Base-by-base conservation (phyloP, 1,284 basidiomycete genomes). In the Cutaneotrichosporon dermatis region DNA sequence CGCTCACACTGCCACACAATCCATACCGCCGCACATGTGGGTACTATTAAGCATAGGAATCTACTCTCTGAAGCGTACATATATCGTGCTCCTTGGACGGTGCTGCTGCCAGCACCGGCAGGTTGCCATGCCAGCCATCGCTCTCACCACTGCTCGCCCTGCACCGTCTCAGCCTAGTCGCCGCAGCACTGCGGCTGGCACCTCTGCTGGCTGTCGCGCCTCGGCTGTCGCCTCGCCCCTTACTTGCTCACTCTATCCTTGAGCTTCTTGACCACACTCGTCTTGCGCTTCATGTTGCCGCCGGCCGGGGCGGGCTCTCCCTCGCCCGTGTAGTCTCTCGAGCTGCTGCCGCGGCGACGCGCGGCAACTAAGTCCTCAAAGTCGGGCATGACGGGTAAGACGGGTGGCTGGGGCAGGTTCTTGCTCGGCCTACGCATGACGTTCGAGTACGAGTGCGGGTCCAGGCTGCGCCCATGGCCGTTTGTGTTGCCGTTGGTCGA, bases 371-470 rank as follows among this genome's bases (percentile, higher is more conserved):
- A 51, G 58, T 76, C 75, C 33, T 71, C 67, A 60, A 77, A 79
- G 60, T 74, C 69, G n/a, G 76, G 77, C 65, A 79, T 69, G 59
- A 79, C 77, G 16, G 76, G 77, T 39, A 60, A 69, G 8, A 76
- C 69, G 25, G 77, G 75, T 35, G 74, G 76, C 13, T 66, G 68
- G 1, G 73, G 70, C 11, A 74, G 59, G 40, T 58, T 58, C 59
- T 74, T 76, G 15, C 66, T 66, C 54, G 48, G 42, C 34, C 34
- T 13, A 15, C 37, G 58, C 36, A 41, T 41, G 25, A 54, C 34
- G 46, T 48, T 46, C 34, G 35, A 39, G 43, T 42, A 44, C 9
- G 35, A 7, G 51, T 33, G 16, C 39, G 49, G 49, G 36, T 50
- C n/a, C 35, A 42, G 35, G 25, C 25, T 25, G 25, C 25, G 25